phyloP scores from a whole-genome alignment of 495 filamentous ascomycete genomes.

The Aspergillus coremiiformis region DNA sequence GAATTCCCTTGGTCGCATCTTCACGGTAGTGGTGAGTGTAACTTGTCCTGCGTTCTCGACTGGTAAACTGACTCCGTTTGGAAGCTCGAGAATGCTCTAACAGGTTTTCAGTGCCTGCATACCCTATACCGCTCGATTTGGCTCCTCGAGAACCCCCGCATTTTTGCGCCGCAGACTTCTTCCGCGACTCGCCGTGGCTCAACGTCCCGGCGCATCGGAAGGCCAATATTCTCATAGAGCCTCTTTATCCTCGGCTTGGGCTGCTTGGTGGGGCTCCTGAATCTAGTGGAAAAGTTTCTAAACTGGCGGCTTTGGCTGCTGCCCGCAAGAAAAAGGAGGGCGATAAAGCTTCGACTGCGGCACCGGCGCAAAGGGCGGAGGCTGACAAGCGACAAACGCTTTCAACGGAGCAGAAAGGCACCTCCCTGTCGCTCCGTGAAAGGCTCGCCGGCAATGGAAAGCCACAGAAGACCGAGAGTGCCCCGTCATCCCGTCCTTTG shows the following conservation, averaged over 20 bases:
- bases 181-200: conserved; percentile 80
- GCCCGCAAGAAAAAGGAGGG: conserved; percentile 73
- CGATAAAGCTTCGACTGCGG: conserved; percentile 42
- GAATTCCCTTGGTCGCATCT: conserved; percentile 7
- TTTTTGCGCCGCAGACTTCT: conserved; percentile 54
- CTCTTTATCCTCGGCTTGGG: conserved; percentile 49
- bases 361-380: conserved; percentile 5
- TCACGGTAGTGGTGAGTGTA: conserved; percentile 8
- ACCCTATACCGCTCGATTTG: conserved; percentile 20
- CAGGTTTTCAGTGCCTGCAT: conserved; percentile 36
- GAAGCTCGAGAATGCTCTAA: conserved; percentile 38
- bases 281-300: conserved; percentile 64
- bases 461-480: conserved; percentile 22
- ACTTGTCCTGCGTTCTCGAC: conserved; percentile 11
- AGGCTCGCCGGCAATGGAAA: conserved; percentile 32
- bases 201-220: conserved; percentile 63
- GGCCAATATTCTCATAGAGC: conserved; percentile 57
- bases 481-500: conserved; percentile 18
- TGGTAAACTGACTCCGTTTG: conserved; percentile 30
- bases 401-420: conserved; percentile 15
- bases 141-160: conserved; percentile 17
- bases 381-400: conserved; percentile 14
- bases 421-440: conserved; percentile 28
- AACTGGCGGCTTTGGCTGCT: conserved; percentile 83
- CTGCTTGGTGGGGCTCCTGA: conserved; percentile 69